Percentiles rank a stretch among this genome's conserved stretches.
phyloP scores from a whole-genome alignment of 495 filamentous ascomycete genomes.

The Aspergillus campestris region DNA sequence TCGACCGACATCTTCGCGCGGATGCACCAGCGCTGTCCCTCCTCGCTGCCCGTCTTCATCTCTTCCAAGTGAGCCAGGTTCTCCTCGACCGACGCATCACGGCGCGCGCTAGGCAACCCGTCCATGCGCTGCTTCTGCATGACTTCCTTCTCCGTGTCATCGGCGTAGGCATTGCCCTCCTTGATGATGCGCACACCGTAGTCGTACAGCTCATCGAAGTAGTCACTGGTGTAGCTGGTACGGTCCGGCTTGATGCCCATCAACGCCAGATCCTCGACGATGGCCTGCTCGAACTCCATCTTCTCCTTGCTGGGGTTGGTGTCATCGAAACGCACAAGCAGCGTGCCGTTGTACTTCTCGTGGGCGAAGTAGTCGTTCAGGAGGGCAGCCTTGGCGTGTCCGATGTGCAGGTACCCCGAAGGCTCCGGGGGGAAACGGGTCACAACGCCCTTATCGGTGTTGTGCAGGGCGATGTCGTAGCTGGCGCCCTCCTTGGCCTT shows the following conservation, averaged over 20 bases:
- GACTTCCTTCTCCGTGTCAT: slow-evolving; percentile 81
- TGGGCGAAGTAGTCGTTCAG: slow-evolving; percentile 94
- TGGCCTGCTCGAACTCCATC: slow-evolving; percentile 82
- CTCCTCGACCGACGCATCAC: slow-evolving; percentile 71
- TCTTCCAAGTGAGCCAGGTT: slow-evolving; percentile 73
- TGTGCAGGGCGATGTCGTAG: slow-evolving; percentile 83
- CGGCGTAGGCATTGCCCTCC: slow-evolving; percentile 77
- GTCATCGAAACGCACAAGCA: slow-evolving; percentile 83
- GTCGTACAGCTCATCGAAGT: slow-evolving; percentile 82
- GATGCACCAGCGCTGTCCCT: slow-evolving; percentile 75
- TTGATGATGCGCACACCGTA: slow-evolving; percentile 72
- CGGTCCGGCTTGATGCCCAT: slow-evolving; percentile 82
- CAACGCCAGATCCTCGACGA: slow-evolving; percentile 73
- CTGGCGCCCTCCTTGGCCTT: slow-evolving; percentile 75
- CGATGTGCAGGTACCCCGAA: slow-evolving; percentile 90
- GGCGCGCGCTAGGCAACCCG: slow-evolving; percentile 64
- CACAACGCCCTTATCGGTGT: slow-evolving; percentile 87
- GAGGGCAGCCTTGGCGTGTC: slow-evolving; percentile 86
- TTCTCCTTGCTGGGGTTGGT: slow-evolving; percentile 93
- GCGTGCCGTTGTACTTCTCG: slow-evolving; percentile 72
- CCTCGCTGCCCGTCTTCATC: slow-evolving; percentile 74
- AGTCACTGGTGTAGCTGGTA: slow-evolving; percentile 75
- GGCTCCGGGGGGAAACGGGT: slow-evolving; percentile 94
- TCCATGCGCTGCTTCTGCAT: slow-evolving; percentile 73
- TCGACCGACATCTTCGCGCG: slow-evolving; percentile 82